Conservation (phyloP, 768 basidiomycete species). For the Mycena rebaudengoi region DNA sequence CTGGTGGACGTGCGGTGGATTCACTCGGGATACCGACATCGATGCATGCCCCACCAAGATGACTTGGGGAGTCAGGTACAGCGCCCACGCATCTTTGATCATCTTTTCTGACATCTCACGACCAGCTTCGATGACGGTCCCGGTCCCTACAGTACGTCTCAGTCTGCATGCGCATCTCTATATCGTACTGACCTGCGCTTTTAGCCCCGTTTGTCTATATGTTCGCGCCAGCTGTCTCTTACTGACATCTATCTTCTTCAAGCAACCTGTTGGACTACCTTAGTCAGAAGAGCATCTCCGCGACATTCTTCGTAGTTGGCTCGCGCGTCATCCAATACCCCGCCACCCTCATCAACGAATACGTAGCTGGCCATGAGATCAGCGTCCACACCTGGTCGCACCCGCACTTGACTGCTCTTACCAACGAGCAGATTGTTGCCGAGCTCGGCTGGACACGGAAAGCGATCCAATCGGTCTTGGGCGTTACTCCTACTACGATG, state of each 20-base stretch:
- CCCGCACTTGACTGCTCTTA: constrained; percentile 72
- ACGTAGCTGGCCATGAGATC: constrained; percentile 83
- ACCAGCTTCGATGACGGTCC: constrained; percentile 89
- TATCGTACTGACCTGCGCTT: constrained; percentile 13
- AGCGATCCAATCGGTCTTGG: constrained; percentile 78
- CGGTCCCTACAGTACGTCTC: constrained; percentile 73
- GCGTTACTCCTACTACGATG: constrained; percentile 82
- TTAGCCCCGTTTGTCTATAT: constrained; percentile 33
- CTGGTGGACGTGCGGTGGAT: constrained; percentile 93
- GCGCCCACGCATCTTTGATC: constrained; percentile 32
- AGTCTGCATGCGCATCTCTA: constrained; percentile 7
- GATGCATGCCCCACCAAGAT: constrained; percentile 70
- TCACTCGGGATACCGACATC: constrained; percentile 68
- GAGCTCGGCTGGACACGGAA: constrained; percentile 94
- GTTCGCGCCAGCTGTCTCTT: not conserved
- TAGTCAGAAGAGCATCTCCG: constrained; percentile 62
- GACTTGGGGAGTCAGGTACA: constrained; percentile 72
- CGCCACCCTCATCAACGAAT: constrained; percentile 77
- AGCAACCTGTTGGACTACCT: constrained; percentile 81
- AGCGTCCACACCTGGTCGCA: constrained; percentile 95
- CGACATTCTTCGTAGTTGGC: constrained; percentile 94
- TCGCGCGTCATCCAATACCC: constrained; percentile 86
- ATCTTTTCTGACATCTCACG: not conserved
- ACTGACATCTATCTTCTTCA: constrained; percentile 1
- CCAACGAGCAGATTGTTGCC: constrained; percentile 87